Evolutionary conservation across 441 rosid species (phyloP).

Genomic region (Dalechampia spathulata): DNA sequence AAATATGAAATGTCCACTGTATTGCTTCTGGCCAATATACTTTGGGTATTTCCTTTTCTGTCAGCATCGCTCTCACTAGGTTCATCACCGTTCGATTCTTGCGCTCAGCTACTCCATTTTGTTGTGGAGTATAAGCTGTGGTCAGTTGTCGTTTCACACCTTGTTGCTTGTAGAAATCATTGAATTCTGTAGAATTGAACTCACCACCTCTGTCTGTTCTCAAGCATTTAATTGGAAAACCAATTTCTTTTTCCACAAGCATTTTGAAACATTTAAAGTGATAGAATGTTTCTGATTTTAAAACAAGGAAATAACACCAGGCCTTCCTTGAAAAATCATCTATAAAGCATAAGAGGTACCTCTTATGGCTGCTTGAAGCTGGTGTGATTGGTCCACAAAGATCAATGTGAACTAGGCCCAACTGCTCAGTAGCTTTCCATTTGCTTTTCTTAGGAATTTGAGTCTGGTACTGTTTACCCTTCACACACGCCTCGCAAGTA

Average conservation of each 20-base stretch:
- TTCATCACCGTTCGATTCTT: background rate
- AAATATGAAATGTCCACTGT: background rate
- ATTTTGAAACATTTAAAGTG: background rate
- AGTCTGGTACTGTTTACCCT: background rate
- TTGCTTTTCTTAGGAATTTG: background rate
- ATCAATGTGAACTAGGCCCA: background rate
- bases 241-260: background rate
- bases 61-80: background rate
- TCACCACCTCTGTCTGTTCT: background rate
- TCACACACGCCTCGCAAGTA: background rate
- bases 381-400: background rate
- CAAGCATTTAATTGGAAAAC: background rate
- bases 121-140: background rate
- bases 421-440: background rate
- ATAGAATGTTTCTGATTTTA: background rate
- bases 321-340: background rate
- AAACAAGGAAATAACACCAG: background rate
- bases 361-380: background rate
- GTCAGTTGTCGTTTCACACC: background rate
- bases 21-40: background rate
- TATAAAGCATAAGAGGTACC: background rate
- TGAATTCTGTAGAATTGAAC: background rate
- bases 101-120: background rate
- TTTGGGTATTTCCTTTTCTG: background rate
- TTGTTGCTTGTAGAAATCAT: background rate